Evolutionary conservation across 2,329 filamentous ascomycete species (phyloP).

Genomic region (Paecilomyces sp.): DNA sequence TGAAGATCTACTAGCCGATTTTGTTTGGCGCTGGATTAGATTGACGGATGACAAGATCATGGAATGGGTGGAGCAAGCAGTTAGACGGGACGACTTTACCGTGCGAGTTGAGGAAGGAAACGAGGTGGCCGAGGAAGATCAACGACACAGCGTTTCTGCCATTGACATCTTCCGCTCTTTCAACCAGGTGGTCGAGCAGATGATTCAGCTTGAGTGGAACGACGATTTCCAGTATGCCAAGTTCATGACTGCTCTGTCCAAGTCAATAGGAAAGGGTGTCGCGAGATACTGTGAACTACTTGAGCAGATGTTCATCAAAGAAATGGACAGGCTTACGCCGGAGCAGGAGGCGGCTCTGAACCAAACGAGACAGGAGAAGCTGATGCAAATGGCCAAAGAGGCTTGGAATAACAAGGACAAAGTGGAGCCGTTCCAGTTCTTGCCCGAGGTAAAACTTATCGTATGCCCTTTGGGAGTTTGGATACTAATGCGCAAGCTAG

Average conservation of each 20-base stretch:
- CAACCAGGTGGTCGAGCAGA: conserved; percentile 82
- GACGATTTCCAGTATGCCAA: conserved; percentile 90
- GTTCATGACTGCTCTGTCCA: conserved; percentile 91
- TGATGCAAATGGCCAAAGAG: conserved; percentile 88
- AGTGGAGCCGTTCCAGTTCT: conserved; percentile 94
- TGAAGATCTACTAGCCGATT: conserved; percentile 77
- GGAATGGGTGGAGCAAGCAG: conserved; percentile 79
- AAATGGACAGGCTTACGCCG: conserved; percentile 88
- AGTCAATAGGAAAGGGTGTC: conserved; percentile 74
- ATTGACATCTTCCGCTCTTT: conserved; percentile 93
- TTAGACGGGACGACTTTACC: conserved; percentile 82
- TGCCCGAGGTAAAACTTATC: conserved; percentile 63
- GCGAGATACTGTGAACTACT: conserved; percentile 86
- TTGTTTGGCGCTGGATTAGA: conserved; percentile 93
- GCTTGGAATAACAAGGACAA: conserved; percentile 88
- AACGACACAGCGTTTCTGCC: conserved; percentile 86
- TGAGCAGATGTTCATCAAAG: conserved; percentile 74
- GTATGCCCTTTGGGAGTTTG: not conserved
- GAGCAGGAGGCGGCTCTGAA: conserved; percentile 73
- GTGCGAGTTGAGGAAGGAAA: conserved; percentile 60
- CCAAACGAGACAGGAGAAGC: conserved; percentile 83
- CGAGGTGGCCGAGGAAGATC: conserved; percentile 63
- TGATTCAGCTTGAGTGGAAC: conserved; percentile 82
- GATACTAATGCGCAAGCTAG: conserved; percentile 42
- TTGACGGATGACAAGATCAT: conserved; percentile 72